Percentiles rank a stretch among this genome's conserved stretches.
Conservation (phyloP, 805 yeast species). For the Candida wancherniae region DNA sequence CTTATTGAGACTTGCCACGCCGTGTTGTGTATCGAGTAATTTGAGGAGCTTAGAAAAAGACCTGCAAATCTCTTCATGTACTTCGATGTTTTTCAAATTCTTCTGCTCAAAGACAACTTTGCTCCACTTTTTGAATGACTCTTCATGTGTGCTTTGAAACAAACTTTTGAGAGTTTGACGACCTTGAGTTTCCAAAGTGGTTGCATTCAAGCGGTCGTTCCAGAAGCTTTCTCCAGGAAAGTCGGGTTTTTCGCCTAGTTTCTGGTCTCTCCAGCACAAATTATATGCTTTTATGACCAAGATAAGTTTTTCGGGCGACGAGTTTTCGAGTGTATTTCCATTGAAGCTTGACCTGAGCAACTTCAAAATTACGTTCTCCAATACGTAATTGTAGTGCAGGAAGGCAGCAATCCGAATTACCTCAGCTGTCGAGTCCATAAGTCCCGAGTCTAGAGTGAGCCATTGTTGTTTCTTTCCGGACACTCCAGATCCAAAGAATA, state of each 20-base stretch:
- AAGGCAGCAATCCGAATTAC: constrained; percentile 74
- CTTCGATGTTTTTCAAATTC: constrained; percentile 42
- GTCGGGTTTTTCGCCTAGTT: constrained; percentile 52
- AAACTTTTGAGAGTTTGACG: constrained; percentile 8
- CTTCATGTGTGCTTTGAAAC: constrained; percentile 6
- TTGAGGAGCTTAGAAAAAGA: constrained; percentile 52
- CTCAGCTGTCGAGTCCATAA: constrained; percentile 65
- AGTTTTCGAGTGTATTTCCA: constrained; percentile 53
- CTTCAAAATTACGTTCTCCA: constrained; percentile 75
- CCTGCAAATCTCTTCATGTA: constrained; percentile 69
- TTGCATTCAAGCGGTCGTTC: constrained; percentile 2
- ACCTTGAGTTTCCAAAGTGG: constrained; percentile 2
- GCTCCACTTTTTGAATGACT: constrained; percentile 13
- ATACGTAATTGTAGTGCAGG: constrained; percentile 69
- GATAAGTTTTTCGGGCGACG: constrained; percentile 65
- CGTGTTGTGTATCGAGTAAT: constrained; percentile 53
- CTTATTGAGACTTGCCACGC: constrained; percentile 34
- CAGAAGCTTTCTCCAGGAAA: constrained; percentile 62
- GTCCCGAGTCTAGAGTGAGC: constrained; percentile 58
- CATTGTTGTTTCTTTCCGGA: constrained; percentile 63
- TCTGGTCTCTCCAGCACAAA: constrained; percentile 61
- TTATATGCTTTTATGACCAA: constrained; percentile 69
- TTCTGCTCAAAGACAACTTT: constrained; percentile 40
- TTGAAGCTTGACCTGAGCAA: constrained; percentile 58
- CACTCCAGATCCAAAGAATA: constrained; percentile 43